Conservation (phyloP, 768 basidiomycete species). For the Pleurotus platypus region DNA sequence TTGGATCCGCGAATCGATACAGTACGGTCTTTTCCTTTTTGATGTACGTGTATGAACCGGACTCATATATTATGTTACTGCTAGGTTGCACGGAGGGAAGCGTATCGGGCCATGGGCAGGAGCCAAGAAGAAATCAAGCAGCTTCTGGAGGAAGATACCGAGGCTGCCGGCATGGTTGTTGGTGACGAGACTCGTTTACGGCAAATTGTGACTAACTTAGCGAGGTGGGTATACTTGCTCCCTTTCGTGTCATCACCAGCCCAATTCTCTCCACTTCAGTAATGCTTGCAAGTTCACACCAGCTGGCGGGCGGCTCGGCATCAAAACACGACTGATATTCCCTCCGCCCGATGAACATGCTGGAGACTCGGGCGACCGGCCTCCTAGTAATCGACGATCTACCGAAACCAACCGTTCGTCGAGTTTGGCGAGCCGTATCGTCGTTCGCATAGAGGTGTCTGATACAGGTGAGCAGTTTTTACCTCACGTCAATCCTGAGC, state of each 20-base stretch:
- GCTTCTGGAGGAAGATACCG: slow-evolving; percentile 24
- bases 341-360: slow-evolving; percentile 10
- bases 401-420: neutral
- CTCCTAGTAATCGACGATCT: neutral
- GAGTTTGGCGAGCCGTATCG: slow-evolving; percentile 40
- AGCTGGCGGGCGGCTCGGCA: slow-evolving; percentile 47
- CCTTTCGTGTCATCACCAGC: neutral
- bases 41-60: neutral
- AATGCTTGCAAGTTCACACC: slow-evolving; percentile 66
- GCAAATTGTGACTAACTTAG: slow-evolving; percentile 67
- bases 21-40: slow-evolving; percentile 20
- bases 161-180: slow-evolving; percentile 49
- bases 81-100: slow-evolving; percentile 44
- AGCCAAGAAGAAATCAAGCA: slow-evolving; percentile 24
- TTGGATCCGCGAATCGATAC: slow-evolving; percentile 53
- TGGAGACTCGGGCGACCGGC: neutral
- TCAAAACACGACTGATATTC: slow-evolving; percentile 50
- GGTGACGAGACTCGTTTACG: slow-evolving; percentile 69
- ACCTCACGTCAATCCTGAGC: neutral
- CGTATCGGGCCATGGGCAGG: slow-evolving; percentile 41
- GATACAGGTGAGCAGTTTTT: slow-evolving; percentile 36
- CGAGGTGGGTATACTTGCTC: slow-evolving; percentile 33
- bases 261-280: slow-evolving; percentile 10
- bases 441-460: slow-evolving; percentile 64
- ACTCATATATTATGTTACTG: neutral